These are phyloP conservation scores for Punica granatum DNA, from an alignment of 345 rosid species.

Conservation along the genomic window DNA sequence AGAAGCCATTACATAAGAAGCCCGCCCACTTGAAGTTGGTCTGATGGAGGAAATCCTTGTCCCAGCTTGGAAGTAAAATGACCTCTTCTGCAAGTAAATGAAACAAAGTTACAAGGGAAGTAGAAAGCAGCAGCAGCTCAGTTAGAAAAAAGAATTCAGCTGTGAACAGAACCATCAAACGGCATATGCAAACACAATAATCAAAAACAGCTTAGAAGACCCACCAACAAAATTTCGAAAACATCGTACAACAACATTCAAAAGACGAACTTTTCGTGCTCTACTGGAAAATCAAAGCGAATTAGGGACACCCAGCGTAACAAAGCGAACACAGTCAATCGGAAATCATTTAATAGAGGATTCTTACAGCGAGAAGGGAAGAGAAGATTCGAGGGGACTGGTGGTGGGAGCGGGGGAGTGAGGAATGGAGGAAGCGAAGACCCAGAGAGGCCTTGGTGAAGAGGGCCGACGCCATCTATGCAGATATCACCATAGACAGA, in stretches of 20 bases:
- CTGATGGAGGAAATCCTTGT: conserved; percentile 18
- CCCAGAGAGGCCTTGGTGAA: conserved; percentile 3
- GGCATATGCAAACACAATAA: neutral
- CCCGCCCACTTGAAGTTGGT: conserved; percentile 17
- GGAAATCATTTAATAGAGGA: neutral
- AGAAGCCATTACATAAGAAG: conserved; percentile 47
- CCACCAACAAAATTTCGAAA: neutral
- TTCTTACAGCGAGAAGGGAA: conserved; percentile 6
- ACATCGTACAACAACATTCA: neutral
- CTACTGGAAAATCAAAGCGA: neutral
- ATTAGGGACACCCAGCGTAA: neutral
- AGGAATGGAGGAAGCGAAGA: conserved; percentile 8
- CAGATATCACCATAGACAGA: neutral
- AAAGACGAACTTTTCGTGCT: neutral
- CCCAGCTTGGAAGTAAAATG: conserved; percentile 19
- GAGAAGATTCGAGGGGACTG: neutral
- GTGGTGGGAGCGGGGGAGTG: conserved; percentile 2
- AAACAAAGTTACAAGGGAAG: neutral
- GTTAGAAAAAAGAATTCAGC: no score
- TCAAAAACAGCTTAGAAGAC: neutral
- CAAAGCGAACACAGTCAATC: neutral
- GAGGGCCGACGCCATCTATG: conserved; percentile 13
- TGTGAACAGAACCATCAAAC: neutral
- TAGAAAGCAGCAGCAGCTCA: neutral
- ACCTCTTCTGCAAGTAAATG: conserved; percentile 39